A percentile compares a stretch with the other conserved stretches of the same genome.
phyloP scores from a whole-genome alignment of 2,329 filamentous ascomycete species.

The Endothia cerciana region DNA sequence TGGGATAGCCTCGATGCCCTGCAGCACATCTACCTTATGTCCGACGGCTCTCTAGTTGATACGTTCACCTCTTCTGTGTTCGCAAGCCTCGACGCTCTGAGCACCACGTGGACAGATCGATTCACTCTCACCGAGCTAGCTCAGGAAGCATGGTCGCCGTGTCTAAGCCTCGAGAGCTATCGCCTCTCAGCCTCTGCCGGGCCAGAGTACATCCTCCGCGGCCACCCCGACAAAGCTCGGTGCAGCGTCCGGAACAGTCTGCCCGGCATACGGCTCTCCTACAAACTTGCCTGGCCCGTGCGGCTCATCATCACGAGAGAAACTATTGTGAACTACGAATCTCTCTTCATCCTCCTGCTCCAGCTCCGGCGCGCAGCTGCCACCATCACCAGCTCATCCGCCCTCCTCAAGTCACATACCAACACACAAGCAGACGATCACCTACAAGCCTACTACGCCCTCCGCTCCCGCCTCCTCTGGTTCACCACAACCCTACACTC shows the following conservation, averaged over 20 bases:
- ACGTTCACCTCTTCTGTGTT: conserved; percentile 73
- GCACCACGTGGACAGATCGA: conserved; percentile 73
- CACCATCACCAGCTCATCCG: conserved; percentile 58
- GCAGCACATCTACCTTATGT: conserved; percentile 75
- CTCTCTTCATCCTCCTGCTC: conserved; percentile 74
- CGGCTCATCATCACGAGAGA: conserved; percentile 73
- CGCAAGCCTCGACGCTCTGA: conserved; percentile 68
- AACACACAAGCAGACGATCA: conserved; percentile 47
- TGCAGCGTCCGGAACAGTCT: conserved; percentile 65
- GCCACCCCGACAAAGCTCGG: conserved; percentile 50
- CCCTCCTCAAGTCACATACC: conserved; percentile 61
- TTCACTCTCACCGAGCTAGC: conserved; percentile 80
- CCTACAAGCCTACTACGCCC: conserved; percentile 56
- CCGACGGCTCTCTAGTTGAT: conserved; percentile 70
- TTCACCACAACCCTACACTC: conserved; percentile 75
- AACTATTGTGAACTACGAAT: conserved; percentile 69
- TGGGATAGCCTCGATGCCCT: conserved; percentile 67
- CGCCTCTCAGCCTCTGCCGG: conserved; percentile 64
- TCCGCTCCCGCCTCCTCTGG: conserved; percentile 75
- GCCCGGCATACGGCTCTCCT: conserved; percentile 66
- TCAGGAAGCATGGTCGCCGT: conserved; percentile 68
- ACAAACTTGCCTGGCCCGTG: conserved; percentile 68
- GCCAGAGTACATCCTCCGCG: conserved; percentile 40
- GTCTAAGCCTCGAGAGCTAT: conserved; percentile 56
- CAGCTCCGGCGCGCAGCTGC: conserved; percentile 75